These are phyloP conservation scores for Teunomyces panamensis DNA, from an alignment of 805 yeast genomes.

Conservation along the genomic window DNA sequence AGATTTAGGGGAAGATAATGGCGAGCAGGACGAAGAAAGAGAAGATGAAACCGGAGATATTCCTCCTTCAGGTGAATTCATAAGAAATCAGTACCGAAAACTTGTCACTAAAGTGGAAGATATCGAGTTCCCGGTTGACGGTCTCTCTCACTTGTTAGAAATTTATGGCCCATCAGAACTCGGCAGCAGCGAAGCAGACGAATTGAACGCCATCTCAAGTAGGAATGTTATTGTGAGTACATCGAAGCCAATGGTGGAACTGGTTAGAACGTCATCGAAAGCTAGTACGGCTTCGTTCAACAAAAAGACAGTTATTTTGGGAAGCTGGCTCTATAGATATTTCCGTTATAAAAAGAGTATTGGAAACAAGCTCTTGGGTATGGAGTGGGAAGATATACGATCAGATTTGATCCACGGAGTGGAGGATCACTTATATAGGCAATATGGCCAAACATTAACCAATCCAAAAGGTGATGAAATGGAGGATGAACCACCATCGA, in stretches of 20 bases:
- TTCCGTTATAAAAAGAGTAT: slow-evolving; percentile 36
- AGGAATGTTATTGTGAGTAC: slow-evolving; percentile 18
- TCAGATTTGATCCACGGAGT: slow-evolving; percentile 35
- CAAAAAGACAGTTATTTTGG: slow-evolving; percentile 23
- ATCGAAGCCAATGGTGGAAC: slow-evolving; percentile 27
- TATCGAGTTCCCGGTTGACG: slow-evolving; percentile 22
- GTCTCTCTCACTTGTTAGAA: slow-evolving; percentile 13
- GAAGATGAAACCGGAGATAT: slow-evolving; percentile 9
- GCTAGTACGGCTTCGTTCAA: slow-evolving; percentile 26
- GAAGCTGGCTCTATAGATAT: slow-evolving; percentile 30
- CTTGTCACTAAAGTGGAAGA: slow-evolving; percentile 1
- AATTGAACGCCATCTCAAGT: slow-evolving; percentile 17
- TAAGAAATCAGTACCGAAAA: background rate
- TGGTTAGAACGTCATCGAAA: slow-evolving; percentile 22
- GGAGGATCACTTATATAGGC: slow-evolving; percentile 34
- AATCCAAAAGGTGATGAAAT: background rate
- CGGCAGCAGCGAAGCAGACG: slow-evolving; percentile 13
- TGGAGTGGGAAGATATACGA: slow-evolving; percentile 44
- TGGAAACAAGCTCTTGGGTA: slow-evolving; percentile 34
- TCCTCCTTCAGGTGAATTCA: slow-evolving; percentile 2
- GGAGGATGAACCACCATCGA: slow-evolving; percentile 1
- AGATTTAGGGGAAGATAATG: slow-evolving; percentile 5
- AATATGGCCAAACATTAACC: slow-evolving; percentile 25
- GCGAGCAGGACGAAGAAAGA: slow-evolving; percentile 6
- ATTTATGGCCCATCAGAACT: slow-evolving; percentile 8